Conservation (phyloP, 805 yeast genomes). For the Cyberlindnera saturnus region DNA sequence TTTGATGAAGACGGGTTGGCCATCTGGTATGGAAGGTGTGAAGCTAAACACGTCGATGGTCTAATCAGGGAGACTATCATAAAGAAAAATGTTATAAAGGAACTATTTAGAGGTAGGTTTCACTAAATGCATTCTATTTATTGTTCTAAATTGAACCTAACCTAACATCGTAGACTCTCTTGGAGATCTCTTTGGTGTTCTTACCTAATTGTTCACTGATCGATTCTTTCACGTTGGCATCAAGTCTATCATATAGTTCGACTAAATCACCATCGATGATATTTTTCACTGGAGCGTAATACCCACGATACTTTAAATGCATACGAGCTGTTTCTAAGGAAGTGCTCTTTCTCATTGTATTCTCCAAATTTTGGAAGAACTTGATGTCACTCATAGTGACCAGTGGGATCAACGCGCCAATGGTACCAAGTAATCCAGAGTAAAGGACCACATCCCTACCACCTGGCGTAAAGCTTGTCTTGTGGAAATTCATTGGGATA, state of each 20-base stretch:
- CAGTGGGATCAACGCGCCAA: slow-evolving; percentile 72
- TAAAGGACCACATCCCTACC: slow-evolving; percentile 66
- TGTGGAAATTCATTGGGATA: slow-evolving; percentile 54
- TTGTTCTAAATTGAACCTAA: slow-evolving; percentile 22
- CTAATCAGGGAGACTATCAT: slow-evolving; percentile 50
- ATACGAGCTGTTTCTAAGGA: slow-evolving; percentile 49
- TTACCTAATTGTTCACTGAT: slow-evolving; percentile 34
- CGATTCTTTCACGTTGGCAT: slow-evolving; percentile 12
- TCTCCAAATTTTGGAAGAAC: slow-evolving; percentile 52
- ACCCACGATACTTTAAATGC: slow-evolving; percentile 63
- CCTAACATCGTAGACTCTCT: slow-evolving; percentile 46
- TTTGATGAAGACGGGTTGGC: slow-evolving; percentile 35
- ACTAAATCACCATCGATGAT: slow-evolving; percentile 87
- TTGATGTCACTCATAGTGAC: slow-evolving; percentile 54
- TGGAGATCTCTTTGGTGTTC: slow-evolving; percentile 42
- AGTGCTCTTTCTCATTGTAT: slow-evolving; percentile 28
- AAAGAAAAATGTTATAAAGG: slow-evolving; percentile 44
- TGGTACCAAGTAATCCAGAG: slow-evolving; percentile 74
- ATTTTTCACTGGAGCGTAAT: slow-evolving; percentile 71
- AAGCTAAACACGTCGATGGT: slow-evolving; percentile 61
- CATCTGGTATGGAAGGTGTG: slow-evolving; percentile 75
- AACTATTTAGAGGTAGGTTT: slow-evolving; percentile 46
- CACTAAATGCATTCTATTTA: background rate
- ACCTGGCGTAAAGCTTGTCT: slow-evolving; percentile 48
- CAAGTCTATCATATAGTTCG: slow-evolving; percentile 35